Percentiles rank a stretch among this genome's conserved stretches.
Conservation (phyloP, 805 yeast genomes). For the Wickerhamiella qilinensis region DNA sequence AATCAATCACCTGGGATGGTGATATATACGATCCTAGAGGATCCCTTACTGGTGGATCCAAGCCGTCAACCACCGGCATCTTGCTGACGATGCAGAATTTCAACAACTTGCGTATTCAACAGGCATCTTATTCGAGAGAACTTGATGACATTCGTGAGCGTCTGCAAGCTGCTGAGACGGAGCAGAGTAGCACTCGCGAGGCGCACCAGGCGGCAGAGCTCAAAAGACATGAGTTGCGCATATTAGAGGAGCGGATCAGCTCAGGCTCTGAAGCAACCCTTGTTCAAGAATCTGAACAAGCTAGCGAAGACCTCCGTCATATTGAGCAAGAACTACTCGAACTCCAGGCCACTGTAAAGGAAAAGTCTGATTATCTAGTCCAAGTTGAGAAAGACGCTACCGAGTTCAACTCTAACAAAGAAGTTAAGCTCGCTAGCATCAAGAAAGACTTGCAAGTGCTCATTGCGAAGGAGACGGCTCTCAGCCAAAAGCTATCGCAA, state of each 20-base stretch:
- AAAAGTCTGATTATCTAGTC: constrained; percentile 29
- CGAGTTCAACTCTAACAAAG: constrained; percentile 68
- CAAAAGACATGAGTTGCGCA: neutral
- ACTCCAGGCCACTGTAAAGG: neutral
- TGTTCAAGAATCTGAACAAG: neutral
- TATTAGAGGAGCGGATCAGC: neutral
- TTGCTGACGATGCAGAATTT: constrained; percentile 1
- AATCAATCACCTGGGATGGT: constrained; percentile 82
- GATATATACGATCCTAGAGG: constrained; percentile 95
- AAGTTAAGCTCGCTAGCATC: constrained; percentile 53
- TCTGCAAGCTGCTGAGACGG: neutral
- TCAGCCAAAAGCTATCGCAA: constrained; percentile 3
- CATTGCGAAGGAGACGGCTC: neutral
- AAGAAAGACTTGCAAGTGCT: constrained; percentile 22
- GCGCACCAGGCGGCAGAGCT: neutral
- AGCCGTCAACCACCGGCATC: neutral
- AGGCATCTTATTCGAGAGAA: neutral
- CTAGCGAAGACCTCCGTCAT: constrained; percentile 1
- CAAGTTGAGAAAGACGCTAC: constrained; percentile 57
- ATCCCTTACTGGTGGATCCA: constrained; percentile 85
- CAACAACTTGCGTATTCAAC: constrained; percentile 24
- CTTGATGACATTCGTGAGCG: neutral
- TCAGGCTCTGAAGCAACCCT: constrained; percentile 1
- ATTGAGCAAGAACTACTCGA: neutral
- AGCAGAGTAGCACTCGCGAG: neutral